Percentiles rank a stretch among this genome's conserved stretches.
phyloP scores from a whole-genome alignment of 257 asterid species.

The Gentiana macrophylla region DNA sequence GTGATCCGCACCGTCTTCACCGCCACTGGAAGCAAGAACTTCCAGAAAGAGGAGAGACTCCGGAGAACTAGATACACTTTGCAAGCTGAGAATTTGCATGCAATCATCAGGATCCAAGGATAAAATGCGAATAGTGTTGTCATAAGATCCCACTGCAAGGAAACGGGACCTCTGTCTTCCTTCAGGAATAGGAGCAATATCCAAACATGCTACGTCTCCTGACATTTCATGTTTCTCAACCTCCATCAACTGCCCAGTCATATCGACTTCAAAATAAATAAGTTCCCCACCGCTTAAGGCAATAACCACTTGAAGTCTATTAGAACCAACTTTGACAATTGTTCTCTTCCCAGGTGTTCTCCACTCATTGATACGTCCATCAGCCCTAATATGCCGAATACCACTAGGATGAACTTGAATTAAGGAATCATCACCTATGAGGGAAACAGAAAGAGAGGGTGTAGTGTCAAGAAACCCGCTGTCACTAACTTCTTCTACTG shows the following conservation, averaged over 20 bases:
- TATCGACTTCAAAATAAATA: conserved; percentile 92
- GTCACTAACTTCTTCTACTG: conserved; percentile 96
- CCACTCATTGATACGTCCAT: conserved; percentile 98
- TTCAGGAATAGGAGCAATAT: conserved; percentile 99
- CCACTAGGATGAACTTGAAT: conserved; percentile 99
- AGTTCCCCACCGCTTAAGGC: conserved; percentile 98
- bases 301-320: conserved; percentile 96
- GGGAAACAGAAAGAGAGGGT: conserved; percentile 90
- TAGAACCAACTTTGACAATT: conserved; percentile 92
- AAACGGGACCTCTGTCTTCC: conserved; percentile 98
- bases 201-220: conserved; percentile 97
- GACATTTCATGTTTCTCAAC: conserved; percentile 98
- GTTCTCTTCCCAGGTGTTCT: conserved; percentile 99
- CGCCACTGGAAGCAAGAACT: conserved; percentile 97
- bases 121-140: conserved; percentile 85
- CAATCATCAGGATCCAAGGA: conserved; percentile 97
- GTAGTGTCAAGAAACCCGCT: conserved; percentile 99
- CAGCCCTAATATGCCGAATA: conserved; percentile 96
- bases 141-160: conserved; percentile 97
- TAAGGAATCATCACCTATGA: conserved; percentile 96
- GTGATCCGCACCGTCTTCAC: conserved; percentile 99
- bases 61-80: conserved; percentile 94
- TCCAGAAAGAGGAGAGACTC: conserved; percentile 96
- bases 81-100: conserved; percentile 92
- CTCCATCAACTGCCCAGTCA: conserved; percentile 99